Percentiles rank a stretch among this genome's conserved stretches.
Evolutionary conservation across 352 stramenopile species (phyloP).

Genomic region (Phytophthora tubulina): DNA sequence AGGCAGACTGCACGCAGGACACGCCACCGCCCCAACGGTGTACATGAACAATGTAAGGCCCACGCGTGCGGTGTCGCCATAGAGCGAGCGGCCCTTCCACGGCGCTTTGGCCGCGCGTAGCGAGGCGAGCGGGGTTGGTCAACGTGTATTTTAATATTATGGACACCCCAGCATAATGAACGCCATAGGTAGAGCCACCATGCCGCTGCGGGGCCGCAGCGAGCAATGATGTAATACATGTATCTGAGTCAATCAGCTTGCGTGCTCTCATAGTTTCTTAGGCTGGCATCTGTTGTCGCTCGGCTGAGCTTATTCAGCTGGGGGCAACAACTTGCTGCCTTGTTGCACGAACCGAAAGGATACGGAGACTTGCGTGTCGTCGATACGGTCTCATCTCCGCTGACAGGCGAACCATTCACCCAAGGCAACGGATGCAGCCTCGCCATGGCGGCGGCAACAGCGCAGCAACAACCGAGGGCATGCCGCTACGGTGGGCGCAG

Average conservation of each 20-base stretch:
- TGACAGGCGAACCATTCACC: constrained; percentile 5
- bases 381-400: constrained; percentile 6
- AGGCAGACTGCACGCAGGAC: neutral
- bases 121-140: constrained; percentile 2
- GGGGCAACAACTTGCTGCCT: neutral
- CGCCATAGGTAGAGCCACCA: neutral
- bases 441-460: neutral
- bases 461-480: too few species aligned
- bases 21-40: neutral
- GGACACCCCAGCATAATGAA: neutral
- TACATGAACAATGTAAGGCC: too few species aligned
- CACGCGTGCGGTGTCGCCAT: neutral
- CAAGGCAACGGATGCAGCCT: constrained; percentile 1
- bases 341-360: constrained; percentile 8
- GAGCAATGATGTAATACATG: neutral
- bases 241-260: neutral
- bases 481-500: neutral
- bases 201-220: neutral
- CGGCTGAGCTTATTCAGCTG: constrained; percentile 5
- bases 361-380: constrained; percentile 15
- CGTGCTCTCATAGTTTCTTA: constrained; percentile 6
- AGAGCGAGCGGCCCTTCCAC: neutral
- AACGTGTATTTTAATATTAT: neutral
- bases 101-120: neutral
- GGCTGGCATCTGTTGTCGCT: neutral